A percentile compares a stretch with the other conserved stretches of the same genome.
Conservation (phyloP, 257 asterid species). For the Petrea volubilis region DNA sequence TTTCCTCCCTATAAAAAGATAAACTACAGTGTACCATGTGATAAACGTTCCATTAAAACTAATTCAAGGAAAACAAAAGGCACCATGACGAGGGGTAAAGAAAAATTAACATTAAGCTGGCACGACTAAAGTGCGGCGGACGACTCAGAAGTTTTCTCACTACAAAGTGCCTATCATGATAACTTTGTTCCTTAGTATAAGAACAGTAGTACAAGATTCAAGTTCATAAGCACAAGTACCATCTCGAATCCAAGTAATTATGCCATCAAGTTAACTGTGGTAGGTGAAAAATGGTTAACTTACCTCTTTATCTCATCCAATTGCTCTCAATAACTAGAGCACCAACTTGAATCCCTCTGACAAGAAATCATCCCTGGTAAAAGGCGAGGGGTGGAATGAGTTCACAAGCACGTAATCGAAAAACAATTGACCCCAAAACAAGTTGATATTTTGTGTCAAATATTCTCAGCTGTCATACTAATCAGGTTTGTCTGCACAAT, state of each 20-base stretch:
- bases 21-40: neutral
- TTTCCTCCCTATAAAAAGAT: neutral
- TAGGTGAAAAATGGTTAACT: neutral
- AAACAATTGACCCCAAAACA: neutral
- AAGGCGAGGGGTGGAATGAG: neutral
- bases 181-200: neutral
- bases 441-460: neutral
- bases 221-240: constrained; percentile 3
- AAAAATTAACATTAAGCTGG: neutral
- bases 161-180: neutral
- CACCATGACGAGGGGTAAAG: neutral
- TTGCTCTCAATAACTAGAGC: constrained; percentile 37
- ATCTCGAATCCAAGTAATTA: neutral
- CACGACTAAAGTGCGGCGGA: neutral
- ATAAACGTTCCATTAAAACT: neutral
- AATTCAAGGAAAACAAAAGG: neutral
- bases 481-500: too few species aligned
- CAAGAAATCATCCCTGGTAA: constrained; percentile 57
- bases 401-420: neutral
- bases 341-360: constrained; percentile 72
- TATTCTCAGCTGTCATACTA: neutral
- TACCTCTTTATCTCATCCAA: constrained; percentile 15
- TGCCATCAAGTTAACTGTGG: neutral
- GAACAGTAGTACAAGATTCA: neutral
- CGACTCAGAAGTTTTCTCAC: neutral